phyloP scores from a whole-genome alignment of 495 filamentous ascomycete genomes.

The Neurospora sp. region DNA sequence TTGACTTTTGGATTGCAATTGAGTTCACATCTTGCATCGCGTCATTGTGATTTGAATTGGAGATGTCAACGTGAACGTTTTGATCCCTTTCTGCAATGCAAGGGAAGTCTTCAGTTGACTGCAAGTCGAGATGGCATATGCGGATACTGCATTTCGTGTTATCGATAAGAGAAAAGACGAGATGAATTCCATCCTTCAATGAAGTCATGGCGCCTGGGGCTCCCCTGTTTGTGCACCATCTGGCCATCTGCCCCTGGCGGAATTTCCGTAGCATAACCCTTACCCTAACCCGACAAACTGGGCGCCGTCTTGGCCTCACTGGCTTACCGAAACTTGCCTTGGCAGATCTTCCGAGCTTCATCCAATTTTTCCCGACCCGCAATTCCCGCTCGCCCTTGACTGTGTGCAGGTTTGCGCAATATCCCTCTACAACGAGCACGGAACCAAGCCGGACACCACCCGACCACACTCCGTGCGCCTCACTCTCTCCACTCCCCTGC shows the following conservation, averaged over 20 bases:
- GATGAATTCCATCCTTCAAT: not conserved
- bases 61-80: not conserved
- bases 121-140: not conserved
- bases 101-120: not conserved
- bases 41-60: not conserved
- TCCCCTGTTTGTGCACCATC: not conserved
- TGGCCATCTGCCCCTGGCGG: not conserved
- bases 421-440: conserved; percentile 7
- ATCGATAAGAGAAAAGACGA: not conserved
- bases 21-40: not conserved
- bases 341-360: conserved; percentile 27
- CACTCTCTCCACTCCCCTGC: not conserved
- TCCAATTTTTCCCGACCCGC: conserved; percentile 19
- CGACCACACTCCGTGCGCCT: not conserved
- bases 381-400: conserved; percentile 1
- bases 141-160: not conserved
- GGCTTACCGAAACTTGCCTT: conserved; percentile 12
- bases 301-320: not conserved
- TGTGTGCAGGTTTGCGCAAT: conserved; percentile 17
- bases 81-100: not conserved
- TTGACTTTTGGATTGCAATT: not conserved
- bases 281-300: not conserved
- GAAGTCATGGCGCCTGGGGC: not conserved
- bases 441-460: not conserved
- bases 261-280: not conserved